phyloP scores from a whole-genome alignment of 202 grass and related monocot genomes.

The Brachypodium distachyon region DNA sequence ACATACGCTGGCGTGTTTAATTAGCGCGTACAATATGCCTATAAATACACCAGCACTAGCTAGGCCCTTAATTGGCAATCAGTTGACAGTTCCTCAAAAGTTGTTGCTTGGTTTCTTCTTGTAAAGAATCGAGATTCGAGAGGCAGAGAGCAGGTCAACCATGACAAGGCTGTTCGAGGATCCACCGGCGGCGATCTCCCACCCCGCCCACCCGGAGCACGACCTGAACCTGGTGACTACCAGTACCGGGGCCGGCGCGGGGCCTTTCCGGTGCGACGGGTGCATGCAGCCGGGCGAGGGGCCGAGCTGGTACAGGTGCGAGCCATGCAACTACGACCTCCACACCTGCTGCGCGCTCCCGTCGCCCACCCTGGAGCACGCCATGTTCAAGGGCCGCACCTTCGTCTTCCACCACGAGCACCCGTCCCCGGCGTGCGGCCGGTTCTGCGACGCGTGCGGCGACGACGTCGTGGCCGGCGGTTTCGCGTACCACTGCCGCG shows the following conservation, averaged over 20 bases:
- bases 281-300: conserved; percentile 5
- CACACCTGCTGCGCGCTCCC: conserved; percentile 7
- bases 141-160: not conserved
- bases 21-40: not conserved
- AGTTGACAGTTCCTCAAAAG: not conserved
- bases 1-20: not conserved
- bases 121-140: not conserved
- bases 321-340: conserved; percentile 3
- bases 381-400: not conserved
- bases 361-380: not conserved
- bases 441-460: conserved; percentile 16
- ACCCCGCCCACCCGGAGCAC: not conserved
- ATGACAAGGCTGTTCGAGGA: conserved; percentile 8
- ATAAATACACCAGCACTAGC: not conserved
- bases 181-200: not conserved
- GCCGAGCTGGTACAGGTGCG: not conserved
- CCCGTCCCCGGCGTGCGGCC: not conserved
- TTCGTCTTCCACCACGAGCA: not conserved
- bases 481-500: conserved; percentile 1
- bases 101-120: not conserved
- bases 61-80: no score
- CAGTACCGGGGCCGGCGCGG: no score
- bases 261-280: conserved; percentile 10
- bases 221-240: not conserved
- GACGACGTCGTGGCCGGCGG: not conserved